Conservation (phyloP, 495 filamentous ascomycete genomes). For the Achaetomiella virescens region DNA sequence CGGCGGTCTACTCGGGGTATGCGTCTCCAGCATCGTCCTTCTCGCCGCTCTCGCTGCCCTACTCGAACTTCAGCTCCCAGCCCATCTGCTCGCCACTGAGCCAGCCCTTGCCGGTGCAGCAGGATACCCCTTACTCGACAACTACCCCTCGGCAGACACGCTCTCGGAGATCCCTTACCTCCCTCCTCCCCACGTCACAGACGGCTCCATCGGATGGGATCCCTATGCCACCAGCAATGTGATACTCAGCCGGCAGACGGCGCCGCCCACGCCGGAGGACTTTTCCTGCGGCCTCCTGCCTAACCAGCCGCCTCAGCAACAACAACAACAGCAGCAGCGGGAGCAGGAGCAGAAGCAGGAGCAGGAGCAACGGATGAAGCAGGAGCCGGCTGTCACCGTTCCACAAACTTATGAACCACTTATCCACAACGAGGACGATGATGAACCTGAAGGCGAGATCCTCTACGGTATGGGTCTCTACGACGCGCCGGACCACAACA, state of each 20-base stretch:
- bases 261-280: conserved; percentile 57
- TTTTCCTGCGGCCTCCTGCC: conserved; percentile 42
- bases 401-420: not conserved
- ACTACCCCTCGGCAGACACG: not conserved
- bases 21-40: conserved; percentile 38
- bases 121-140: not conserved
- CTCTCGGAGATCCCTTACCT: conserved; percentile 16
- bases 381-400: too few species aligned
- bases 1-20: conserved; percentile 39
- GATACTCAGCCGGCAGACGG: conserved; percentile 34
- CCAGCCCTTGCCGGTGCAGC: conserved; percentile 6
- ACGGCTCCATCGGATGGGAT: conserved; percentile 34
- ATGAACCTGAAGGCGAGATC: conserved; percentile 55
- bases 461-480: conserved; percentile 81
- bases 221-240: conserved; percentile 24
- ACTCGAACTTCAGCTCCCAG: conserved; percentile 19
- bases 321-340: not conserved
- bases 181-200: conserved; percentile 13
- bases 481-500: conserved; percentile 52
- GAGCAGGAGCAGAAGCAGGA: not conserved
- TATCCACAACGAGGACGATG: conserved; percentile 35
- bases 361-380: too few species aligned
- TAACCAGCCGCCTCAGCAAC: conserved; percentile 17
- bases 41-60: conserved; percentile 39
- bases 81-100: conserved; percentile 17